Evolutionary conservation across 2,329 filamentous ascomycete species (phyloP), one percentile per base, ranked within the genome.

Genomic region (Balansia obtecta): DNA sequence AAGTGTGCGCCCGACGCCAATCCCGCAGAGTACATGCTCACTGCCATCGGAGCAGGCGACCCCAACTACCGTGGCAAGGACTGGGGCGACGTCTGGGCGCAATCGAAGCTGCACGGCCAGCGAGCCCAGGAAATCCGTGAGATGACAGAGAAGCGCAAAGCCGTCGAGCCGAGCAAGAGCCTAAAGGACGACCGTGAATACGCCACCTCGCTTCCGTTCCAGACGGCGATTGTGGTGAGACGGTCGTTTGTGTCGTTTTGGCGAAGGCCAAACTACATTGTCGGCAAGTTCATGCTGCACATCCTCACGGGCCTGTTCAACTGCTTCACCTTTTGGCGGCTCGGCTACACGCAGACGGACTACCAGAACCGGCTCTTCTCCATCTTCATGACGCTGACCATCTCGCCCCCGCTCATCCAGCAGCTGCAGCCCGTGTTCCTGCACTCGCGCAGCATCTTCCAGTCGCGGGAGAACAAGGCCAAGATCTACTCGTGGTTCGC

Each of bases 401-500:
- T 93, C 55, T 76, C 78, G 1, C 85, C 85, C 0, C 83, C 84
- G 0, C 69, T 90, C 1, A 86, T 90, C 52, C 83, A 89, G 58
- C 85, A 90, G 57, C 71, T 90, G 0, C 84, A 90, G 59, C 86
- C 86, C 0, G 77, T 79, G 5, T 89, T 85, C 61, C 68, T 88
- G 48, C 70, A 77, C 52, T 77, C 80, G 43, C 75, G 85, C 4
- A 72, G 77, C 33, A 72, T 91, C 27, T 93, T 86, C 67, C 70
- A 84, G 61, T 79, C 76, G 1, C 76, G 87, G 5, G 87, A 93
- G 63, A 76, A 81, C 46, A 86, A 79, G n/a, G 79, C 83, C 15
- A 88, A 88, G 63, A 88, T 88, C 27, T 93, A 91, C 66, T 82
- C 79, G 1, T 89, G 86, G 85, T 66, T 77, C 13, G 83, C 85